Percentiles rank a stretch among this genome's conserved stretches.
Evolutionary conservation across 2,329 filamentous ascomycete genomes (phyloP).

Genomic region (Beauveria sp.): DNA sequence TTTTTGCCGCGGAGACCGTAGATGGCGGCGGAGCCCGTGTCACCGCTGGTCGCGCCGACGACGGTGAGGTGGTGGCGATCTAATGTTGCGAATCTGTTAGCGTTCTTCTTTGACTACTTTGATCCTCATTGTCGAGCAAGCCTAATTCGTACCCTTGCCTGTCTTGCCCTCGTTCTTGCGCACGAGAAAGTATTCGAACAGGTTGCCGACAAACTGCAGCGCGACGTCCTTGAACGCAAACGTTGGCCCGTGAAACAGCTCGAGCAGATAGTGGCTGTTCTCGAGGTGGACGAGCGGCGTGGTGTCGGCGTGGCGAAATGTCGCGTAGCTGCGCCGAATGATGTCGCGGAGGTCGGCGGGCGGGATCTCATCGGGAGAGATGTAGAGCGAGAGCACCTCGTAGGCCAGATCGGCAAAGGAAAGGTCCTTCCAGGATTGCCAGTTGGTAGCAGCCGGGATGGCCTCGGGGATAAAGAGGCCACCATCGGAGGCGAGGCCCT

Average conservation of each 20-base stretch:
- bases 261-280: slow-evolving; percentile 76
- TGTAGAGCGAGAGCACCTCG: slow-evolving; percentile 80
- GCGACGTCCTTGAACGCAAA: slow-evolving; percentile 96
- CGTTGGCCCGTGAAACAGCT: slow-evolving; percentile 93
- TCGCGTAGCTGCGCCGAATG: slow-evolving; percentile 77
- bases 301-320: slow-evolving; percentile 72
- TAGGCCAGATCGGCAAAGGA: slow-evolving; percentile 77
- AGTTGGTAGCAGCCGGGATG: slow-evolving; percentile 49
- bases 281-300: slow-evolving; percentile 70
- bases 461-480: slow-evolving; percentile 85
- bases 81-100: slow-evolving; percentile 16
- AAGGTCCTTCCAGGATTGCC: slow-evolving; percentile 70
- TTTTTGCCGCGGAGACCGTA: slow-evolving; percentile 91
- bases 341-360: slow-evolving; percentile 71
- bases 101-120: not conserved
- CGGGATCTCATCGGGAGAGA: slow-evolving; percentile 78
- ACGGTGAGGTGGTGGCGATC: slow-evolving; percentile 77
- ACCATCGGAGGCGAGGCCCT: slow-evolving; percentile 78
- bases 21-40: slow-evolving; percentile 90
- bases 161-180: slow-evolving; percentile 64
- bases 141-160: slow-evolving; percentile 35
- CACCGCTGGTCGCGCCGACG: slow-evolving; percentile 78
- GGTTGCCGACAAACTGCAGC: slow-evolving; percentile 89
- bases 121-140: not conserved
- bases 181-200: slow-evolving; percentile 83